Evolutionary conservation across 495 filamentous ascomycete species (phyloP).

Genomic region (Lophium mytilinum): DNA sequence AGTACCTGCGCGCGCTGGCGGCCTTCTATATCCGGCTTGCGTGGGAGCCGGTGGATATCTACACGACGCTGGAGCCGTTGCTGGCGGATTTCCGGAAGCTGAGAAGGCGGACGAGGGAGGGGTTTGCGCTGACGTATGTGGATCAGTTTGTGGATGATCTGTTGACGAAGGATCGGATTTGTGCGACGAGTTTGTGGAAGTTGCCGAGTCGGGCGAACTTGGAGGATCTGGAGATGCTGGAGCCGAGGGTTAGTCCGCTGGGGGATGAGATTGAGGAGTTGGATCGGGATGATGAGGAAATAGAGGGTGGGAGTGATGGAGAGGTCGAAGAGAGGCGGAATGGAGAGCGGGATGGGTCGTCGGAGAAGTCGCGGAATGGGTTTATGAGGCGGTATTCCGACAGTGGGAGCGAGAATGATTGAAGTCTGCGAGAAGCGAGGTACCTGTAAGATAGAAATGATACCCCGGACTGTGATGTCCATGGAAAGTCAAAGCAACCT

Average conservation of each 20-base stretch:
- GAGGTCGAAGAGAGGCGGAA: conserved; percentile 7
- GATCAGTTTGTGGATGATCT: conserved; percentile 93
- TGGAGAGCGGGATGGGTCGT: not conserved
- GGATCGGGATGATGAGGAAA: conserved; percentile 44
- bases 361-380: not conserved
- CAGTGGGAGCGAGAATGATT: not conserved
- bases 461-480: too few relatives aligned
- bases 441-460: too few relatives aligned
- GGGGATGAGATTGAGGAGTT: conserved; percentile 76
- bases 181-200: conserved; percentile 88
- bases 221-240: conserved; percentile 84
- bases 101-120: conserved; percentile 61
- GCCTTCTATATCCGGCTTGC: conserved; percentile 92
- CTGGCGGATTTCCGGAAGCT: conserved; percentile 80
- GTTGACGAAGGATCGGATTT: conserved; percentile 80
- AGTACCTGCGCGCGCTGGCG: conserved; percentile 77
- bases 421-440: not conserved
- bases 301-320: not conserved
- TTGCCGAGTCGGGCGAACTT: conserved; percentile 71
- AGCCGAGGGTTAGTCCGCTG: conserved; percentile 75
- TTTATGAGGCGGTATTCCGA: not conserved
- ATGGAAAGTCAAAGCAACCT: too few relatives aligned
- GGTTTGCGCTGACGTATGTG: conserved; percentile 67
- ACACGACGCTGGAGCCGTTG: conserved; percentile 70
- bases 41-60: conserved; percentile 72